Evolutionary conservation across 257 asterid species (phyloP).

Genomic region (Orobanche coerulescens): DNA sequence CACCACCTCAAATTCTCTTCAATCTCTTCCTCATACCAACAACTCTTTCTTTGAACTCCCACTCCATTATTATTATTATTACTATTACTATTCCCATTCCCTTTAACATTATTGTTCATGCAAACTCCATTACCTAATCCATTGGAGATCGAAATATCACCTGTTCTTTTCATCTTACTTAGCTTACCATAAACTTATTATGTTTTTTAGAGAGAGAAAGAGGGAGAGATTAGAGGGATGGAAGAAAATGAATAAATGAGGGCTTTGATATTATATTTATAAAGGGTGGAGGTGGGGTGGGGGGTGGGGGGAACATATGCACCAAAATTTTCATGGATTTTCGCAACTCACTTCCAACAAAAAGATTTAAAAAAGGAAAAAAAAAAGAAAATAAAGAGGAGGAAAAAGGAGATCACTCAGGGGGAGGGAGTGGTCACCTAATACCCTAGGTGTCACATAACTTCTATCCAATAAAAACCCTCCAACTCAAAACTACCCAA

Average conservation of each 20-base stretch:
- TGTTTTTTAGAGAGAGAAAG: neutral
- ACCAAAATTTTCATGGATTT: constrained; percentile 58
- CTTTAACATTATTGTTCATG: constrained; percentile 26
- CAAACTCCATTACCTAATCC: constrained; percentile 4
- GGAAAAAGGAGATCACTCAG: too few species aligned
- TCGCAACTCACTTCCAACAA: constrained; percentile 27
- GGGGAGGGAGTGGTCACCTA: too few species aligned
- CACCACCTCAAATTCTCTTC: constrained; percentile 94
- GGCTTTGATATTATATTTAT: constrained; percentile 20
- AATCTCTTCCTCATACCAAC: constrained; percentile 98
- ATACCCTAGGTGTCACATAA: too few species aligned
- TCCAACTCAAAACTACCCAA: too few species aligned
- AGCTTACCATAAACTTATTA: neutral
- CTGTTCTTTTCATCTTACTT: constrained; percentile 33
- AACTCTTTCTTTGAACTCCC: constrained; percentile 67
- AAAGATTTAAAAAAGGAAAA: too few species aligned
- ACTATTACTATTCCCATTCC: constrained; percentile 28
- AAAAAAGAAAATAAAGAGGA: too few species aligned
- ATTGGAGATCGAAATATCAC: constrained; percentile 58
- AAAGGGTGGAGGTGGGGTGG: constrained; percentile 18
- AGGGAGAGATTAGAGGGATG: constrained; percentile 20
- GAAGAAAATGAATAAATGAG: constrained; percentile 20
- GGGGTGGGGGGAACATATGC: neutral
- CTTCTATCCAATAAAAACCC: too few species aligned
- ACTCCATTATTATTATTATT: neutral